These are phyloP conservation scores for Sporodiniella umbellata DNA, from an alignment of 371 early-diverging fungal species.

Conservation along the genomic window DNA sequence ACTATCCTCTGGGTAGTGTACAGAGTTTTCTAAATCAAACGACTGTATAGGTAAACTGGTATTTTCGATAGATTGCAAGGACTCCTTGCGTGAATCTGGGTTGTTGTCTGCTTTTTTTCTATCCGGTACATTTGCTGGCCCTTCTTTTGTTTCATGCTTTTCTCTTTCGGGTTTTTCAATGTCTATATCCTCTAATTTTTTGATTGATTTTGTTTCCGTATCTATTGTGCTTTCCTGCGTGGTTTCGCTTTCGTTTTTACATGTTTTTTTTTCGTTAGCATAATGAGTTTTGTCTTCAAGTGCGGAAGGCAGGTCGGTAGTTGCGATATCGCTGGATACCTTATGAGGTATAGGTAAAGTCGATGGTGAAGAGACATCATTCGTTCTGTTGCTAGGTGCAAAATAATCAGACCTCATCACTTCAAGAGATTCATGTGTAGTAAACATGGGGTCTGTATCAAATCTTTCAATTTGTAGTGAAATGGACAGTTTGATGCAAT, in stretches of 20 bases:
- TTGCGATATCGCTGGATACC: neutral
- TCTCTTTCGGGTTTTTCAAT: neutral
- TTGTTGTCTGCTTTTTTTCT: neutral
- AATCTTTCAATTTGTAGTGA: constrained; percentile 14
- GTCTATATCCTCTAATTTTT: neutral
- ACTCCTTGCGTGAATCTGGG: neutral
- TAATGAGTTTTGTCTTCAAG: neutral
- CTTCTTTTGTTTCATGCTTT: neutral
- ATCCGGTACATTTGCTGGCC: neutral
- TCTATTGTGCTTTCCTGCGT: neutral
- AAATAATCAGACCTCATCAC: constrained; percentile 20
- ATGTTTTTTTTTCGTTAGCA: neutral
- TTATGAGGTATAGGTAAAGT: neutral
- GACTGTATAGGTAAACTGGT: neutral
- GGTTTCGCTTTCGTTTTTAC: neutral
- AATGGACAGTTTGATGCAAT: constrained; percentile 18
- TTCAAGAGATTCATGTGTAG: constrained; percentile 6
- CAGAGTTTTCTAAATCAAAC: neutral
- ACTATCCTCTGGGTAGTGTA: neutral
- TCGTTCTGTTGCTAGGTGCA: constrained; percentile 2
- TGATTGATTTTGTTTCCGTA: neutral
- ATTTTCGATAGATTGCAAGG: neutral
- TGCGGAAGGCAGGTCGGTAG: no score
- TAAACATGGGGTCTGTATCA: constrained; percentile 11
- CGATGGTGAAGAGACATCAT: neutral